Percentiles rank a stretch among this genome's conserved stretches.
These are phyloP conservation scores for Zygosaccharomyces bailii DNA, from an alignment of 805 yeast species.

Conservation along the genomic window DNA sequence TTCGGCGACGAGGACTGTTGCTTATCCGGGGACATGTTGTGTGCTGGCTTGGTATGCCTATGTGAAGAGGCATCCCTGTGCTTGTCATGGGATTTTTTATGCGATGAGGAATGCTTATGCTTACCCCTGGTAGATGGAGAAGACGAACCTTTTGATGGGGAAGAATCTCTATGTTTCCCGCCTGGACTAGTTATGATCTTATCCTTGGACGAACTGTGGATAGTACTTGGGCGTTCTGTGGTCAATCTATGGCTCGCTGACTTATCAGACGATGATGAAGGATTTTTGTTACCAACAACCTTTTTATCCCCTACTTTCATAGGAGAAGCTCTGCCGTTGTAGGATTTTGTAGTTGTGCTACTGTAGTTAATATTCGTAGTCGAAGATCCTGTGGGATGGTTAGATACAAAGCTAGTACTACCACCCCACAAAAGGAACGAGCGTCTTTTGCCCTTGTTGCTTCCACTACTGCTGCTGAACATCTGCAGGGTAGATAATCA, in stretches of 20 bases:
- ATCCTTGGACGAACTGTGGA: not conserved
- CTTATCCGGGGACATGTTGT: not conserved
- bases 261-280: constrained; percentile 6
- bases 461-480: constrained; percentile 2
- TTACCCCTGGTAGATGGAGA: not conserved
- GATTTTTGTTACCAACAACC: constrained; percentile 12
- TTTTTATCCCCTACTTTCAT: constrained; percentile 12
- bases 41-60: not conserved
- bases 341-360: not conserved
- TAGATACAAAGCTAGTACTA: constrained; percentile 4
- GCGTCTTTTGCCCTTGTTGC: constrained; percentile 11
- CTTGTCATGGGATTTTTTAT: constrained; percentile 1
- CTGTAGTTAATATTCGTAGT: not conserved
- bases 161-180: not conserved
- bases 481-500: not conserved
- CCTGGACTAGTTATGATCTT: not conserved
- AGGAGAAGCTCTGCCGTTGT: not conserved
- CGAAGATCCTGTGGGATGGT: constrained; percentile 8
- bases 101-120: constrained; percentile 5
- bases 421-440: constrained; percentile 15
- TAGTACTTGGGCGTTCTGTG: constrained; percentile 1
- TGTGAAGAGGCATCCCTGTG: constrained; percentile 4
- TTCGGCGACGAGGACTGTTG: not conserved
- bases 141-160: not conserved
- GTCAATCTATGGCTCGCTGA: not conserved